Percentiles rank a stretch among this genome's conserved stretches.
Conservation (phyloP, 2,329 filamentous ascomycete genomes). For the Apiospora aurea region DNA sequence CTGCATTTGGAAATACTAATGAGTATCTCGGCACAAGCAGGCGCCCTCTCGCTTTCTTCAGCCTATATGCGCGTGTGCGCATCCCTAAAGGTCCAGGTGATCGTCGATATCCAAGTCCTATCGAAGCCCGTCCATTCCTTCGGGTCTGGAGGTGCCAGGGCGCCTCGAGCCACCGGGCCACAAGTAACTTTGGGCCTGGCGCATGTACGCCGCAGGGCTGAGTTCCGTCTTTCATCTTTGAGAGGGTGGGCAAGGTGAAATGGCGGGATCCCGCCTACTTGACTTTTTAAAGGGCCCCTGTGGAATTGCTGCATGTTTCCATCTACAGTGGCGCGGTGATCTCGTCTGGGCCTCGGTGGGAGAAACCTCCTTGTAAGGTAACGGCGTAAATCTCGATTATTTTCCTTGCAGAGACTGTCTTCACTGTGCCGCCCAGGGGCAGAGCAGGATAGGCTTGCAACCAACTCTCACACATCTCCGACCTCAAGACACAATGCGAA, state of each 20-base stretch:
- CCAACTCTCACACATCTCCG: background rate
- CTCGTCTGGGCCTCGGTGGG: background rate
- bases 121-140: background rate
- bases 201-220: background rate
- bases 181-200: background rate
- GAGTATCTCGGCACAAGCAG: background rate
- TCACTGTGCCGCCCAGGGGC: background rate
- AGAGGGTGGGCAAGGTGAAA: background rate
- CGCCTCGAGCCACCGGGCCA: background rate
- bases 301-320: background rate
- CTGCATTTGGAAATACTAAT: background rate
- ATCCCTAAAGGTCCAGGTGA: background rate
- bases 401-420: background rate
- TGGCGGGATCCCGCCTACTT: constrained; percentile 16
- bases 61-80: background rate
- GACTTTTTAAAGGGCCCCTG: background rate
- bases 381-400: background rate
- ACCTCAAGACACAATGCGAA: background rate
- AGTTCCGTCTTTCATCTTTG: background rate
- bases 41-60: background rate
- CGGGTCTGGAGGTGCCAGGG: background rate
- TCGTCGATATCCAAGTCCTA: background rate
- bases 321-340: background rate
- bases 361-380: background rate
- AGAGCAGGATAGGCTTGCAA: background rate